These are phyloP conservation scores for Piloderma croceum DNA, from an alignment of 768 basidiomycete species.

Conservation along the genomic window DNA sequence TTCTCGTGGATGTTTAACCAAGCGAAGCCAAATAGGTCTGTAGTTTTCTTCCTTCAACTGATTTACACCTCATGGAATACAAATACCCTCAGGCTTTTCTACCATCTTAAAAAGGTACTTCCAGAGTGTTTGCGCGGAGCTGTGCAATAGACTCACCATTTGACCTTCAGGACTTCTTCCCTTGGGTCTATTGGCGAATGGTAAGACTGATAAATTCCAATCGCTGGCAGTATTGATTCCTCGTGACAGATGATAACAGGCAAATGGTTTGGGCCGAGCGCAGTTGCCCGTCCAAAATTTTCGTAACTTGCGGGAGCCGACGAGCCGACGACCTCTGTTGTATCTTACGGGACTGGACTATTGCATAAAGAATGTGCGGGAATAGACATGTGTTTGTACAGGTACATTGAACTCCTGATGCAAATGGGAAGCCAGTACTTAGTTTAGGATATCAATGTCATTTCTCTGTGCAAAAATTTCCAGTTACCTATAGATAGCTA, in stretches of 20 bases:
- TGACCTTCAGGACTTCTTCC: conserved; percentile 51
- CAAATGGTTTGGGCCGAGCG: conserved; percentile 44
- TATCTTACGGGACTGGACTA: too few relatives aligned
- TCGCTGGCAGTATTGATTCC: conserved; percentile 5
- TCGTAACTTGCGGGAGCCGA: conserved; percentile 9
- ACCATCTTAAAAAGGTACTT: conserved; percentile 77
- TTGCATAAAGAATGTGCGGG: too few relatives aligned
- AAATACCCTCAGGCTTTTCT: conserved; percentile 53
- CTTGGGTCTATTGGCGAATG: conserved; percentile 76
- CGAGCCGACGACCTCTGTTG: too few relatives aligned
- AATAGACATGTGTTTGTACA: too few relatives aligned
- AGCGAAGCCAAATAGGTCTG: conserved; percentile 64
- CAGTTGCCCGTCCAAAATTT: conserved; percentile 36
- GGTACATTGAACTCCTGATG: too few relatives aligned
- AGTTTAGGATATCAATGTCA: too few relatives aligned
- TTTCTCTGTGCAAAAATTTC: too few relatives aligned
- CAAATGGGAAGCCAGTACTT: too few relatives aligned
- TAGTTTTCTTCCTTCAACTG: conserved; percentile 5
- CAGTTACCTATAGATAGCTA: too few relatives aligned
- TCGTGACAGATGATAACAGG: conserved; percentile 27
- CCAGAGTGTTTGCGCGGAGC: neutral
- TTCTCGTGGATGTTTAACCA: conserved; percentile 73
- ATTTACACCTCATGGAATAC: conserved; percentile 8
- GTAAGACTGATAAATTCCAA: conserved; percentile 27
- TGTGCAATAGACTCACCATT: conserved; percentile 8